Percentiles rank a stretch among this genome's conserved stretches.
phyloP scores from a whole-genome alignment of 352 stramenopile species.

The Globisporangium mamillatum region DNA sequence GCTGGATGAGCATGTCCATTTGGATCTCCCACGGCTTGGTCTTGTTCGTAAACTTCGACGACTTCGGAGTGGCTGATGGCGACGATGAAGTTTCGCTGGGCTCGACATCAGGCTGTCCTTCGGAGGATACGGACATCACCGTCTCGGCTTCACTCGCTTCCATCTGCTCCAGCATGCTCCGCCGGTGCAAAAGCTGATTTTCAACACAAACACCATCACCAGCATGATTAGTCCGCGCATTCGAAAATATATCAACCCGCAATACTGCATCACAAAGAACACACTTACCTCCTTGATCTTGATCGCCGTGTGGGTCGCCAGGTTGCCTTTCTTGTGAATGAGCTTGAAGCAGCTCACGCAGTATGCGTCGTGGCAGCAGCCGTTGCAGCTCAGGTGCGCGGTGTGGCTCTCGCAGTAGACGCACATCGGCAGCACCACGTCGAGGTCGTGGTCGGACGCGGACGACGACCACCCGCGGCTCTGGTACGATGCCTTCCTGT shows the following conservation, averaged over 20 bases:
- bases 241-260: background rate
- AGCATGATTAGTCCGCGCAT: background rate
- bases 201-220: background rate
- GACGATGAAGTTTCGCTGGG: slow-evolving; percentile 11
- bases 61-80: slow-evolving; percentile 11
- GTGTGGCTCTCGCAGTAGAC: slow-evolving; percentile 80
- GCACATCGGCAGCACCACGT: slow-evolving; percentile 27
- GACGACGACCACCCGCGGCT: slow-evolving; percentile 11
- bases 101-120: slow-evolving; percentile 14
- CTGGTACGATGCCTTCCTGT: slow-evolving; percentile 21
- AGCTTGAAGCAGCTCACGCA: slow-evolving; percentile 88
- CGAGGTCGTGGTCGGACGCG: slow-evolving; percentile 1
- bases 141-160: slow-evolving; percentile 6
- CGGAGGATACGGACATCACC: slow-evolving; percentile 5
- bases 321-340: slow-evolving; percentile 82
- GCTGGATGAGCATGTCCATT: slow-evolving; percentile 83
- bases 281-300: slow-evolving; percentile 46
- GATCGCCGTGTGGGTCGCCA: slow-evolving; percentile 76
- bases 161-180: slow-evolving; percentile 6
- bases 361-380: slow-evolving; percentile 84
- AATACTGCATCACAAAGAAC: background rate
- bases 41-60: slow-evolving; percentile 12
- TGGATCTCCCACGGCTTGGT: slow-evolving; percentile 80
- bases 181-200: slow-evolving; percentile 6
- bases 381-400: slow-evolving; percentile 72